Base-by-base conservation (phyloP, 169 alveolate genomes). In the Sarcocystis neurona region DNA sequence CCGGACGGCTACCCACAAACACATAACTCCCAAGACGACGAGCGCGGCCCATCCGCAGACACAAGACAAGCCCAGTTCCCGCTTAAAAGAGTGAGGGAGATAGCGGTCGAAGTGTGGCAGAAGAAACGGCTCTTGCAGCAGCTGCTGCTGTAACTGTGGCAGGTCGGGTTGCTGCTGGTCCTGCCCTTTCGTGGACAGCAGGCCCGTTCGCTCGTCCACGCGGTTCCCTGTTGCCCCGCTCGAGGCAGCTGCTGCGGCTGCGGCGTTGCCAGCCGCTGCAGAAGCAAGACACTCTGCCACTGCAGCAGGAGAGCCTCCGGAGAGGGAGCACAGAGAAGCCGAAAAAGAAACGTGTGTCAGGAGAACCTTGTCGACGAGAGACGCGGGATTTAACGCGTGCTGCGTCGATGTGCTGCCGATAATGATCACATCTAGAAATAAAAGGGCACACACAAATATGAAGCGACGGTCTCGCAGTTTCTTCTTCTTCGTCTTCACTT, bases 41-140 rank as follows among this genome's bases (percentile, higher is more conserved):
- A 87, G 58, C 37, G 91, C 91, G 32, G 80, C 70, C 91, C 91
- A 87, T 32, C 91, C 91, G 53, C 91, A 87, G 82, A 84, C 80
- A 74, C 91, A 87, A 30, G 91, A 74, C 79, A 87, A 46, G n/a
- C 91, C 91, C 2, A 87, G 91, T 41, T 87, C 91, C 50, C 91
- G 41, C 72, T 87, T 87, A 2, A 87, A 80, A 56, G 91, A 84
- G 27, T 74, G 87, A 8, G 91, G 91, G 2, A 87, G 80, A 30
- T 66, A 87, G 39, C 53, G 84, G 18, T 72, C 27, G 53, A 5
- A 72, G 48, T 78, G 85, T 10, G 48, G 85, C 48, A 15, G 32
- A 66, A n/a, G 79, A 50, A 30, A 60, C 0, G 58, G 85, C 10
- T 60, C 43, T 46, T 46, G 85, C n/a, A 4, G 66, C 0, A 15